phyloP scores from a whole-genome alignment of 192 early-diverging fungal genomes.

The Coemansia sp. region DNA sequence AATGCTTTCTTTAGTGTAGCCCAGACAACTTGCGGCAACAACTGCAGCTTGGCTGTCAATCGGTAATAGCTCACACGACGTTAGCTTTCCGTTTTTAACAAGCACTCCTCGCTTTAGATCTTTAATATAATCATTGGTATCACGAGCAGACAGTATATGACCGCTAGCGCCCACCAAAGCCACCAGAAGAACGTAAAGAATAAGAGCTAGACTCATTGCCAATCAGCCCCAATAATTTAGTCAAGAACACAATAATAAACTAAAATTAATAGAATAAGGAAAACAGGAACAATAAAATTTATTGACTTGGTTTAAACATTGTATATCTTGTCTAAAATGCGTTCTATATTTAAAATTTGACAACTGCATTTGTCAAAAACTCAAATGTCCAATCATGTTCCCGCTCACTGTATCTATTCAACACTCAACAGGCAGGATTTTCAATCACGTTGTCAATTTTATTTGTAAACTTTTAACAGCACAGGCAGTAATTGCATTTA shows the following conservation, averaged over 20 bases:
- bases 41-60: conserved; percentile 8
- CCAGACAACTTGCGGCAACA: conserved; percentile 15
- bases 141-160: neutral
- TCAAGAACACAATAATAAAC: neutral
- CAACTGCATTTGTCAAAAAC: neutral
- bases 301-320: neutral
- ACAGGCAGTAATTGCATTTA: no score
- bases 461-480: no score
- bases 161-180: neutral
- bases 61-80: conserved; percentile 12
- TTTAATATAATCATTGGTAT: neutral
- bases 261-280: neutral
- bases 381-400: no score
- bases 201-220: neutral
- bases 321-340: no score
- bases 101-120: conserved; percentile 11
- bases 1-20: neutral
- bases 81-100: conserved; percentile 10
- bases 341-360: neutral
- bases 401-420: no score
- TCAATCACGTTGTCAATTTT: no score
- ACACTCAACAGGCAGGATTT: no score
- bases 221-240: neutral
- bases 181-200: neutral
- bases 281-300: neutral